Percentiles rank a stretch among this genome's conserved stretches.
phyloP scores from a whole-genome alignment of 2,329 filamentous ascomycete genomes.

The Paracorniculantispora psalliotae region DNA sequence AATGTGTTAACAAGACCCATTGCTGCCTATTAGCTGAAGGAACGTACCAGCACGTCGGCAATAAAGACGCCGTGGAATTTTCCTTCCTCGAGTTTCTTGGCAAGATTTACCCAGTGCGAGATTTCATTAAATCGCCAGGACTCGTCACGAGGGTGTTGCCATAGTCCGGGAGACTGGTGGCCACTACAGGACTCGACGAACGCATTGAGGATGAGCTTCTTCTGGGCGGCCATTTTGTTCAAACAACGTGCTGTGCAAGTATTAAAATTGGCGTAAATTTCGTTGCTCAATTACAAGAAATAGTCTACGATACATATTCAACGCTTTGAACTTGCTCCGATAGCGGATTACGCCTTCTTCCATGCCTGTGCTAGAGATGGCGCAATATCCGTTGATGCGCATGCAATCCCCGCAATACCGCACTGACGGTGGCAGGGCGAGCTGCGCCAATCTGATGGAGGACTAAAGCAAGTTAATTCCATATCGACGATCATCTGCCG shows the following conservation, averaged over 20 bases:
- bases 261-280: too few species aligned
- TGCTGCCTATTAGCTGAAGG: not conserved
- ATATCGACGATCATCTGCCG: not conserved
- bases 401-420: slow-evolving; percentile 1
- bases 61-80: slow-evolving; percentile 65
- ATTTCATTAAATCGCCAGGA: slow-evolving; percentile 58
- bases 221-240: slow-evolving; percentile 1
- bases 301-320: too few species aligned
- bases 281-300: too few species aligned
- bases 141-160: slow-evolving; percentile 59
- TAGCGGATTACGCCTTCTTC: not conserved
- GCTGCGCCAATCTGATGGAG: not conserved
- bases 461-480: not conserved
- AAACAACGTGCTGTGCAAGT: not conserved
- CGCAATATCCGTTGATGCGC: not conserved
- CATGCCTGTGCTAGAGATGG: not conserved
- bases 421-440: not conserved
- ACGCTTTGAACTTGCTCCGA: not conserved
- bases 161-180: slow-evolving; percentile 42
- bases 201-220: slow-evolving; percentile 38
- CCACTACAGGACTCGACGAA: slow-evolving; percentile 38
- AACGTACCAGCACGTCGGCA: slow-evolving; percentile 47
- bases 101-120: slow-evolving; percentile 56
- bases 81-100: slow-evolving; percentile 35
- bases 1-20: not conserved